phyloP scores from a whole-genome alignment of 768 basidiomycete species.

The Dioszegia crocea region DNA sequence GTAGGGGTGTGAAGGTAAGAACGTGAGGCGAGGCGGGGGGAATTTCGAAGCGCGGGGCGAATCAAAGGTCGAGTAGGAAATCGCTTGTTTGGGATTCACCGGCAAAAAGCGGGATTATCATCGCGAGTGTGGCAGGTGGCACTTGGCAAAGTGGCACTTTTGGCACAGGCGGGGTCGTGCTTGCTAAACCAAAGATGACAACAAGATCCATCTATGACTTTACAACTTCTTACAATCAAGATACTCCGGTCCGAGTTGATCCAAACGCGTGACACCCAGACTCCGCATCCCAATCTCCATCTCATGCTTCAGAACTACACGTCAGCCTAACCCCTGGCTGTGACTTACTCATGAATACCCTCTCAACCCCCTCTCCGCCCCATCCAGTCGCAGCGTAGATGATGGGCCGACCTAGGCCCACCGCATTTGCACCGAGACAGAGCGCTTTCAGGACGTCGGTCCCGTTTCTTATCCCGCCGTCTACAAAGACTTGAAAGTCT shows the following conservation, averaged over 20 bases:
- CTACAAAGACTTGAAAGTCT: slow-evolving; percentile 53
- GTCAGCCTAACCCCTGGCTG: not conserved
- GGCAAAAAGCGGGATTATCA: not conserved
- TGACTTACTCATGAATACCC: slow-evolving; percentile 33
- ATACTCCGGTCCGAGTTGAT: slow-evolving; percentile 68
- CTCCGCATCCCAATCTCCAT: slow-evolving; percentile 71
- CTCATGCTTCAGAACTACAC: slow-evolving; percentile 64
- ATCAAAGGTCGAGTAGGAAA: not conserved
- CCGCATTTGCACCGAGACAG: slow-evolving; percentile 68
- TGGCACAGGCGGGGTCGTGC: too few species aligned
- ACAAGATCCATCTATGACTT: too few species aligned
- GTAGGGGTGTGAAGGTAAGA: not conserved
- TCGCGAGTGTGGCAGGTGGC: not conserved
- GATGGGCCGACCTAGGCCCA: slow-evolving; percentile 80
- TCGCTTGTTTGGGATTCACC: not conserved
- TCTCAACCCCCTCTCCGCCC: slow-evolving; percentile 38
- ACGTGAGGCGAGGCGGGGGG: not conserved
- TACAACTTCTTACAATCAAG: slow-evolving; percentile 49
- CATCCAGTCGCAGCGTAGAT: slow-evolving; percentile 59
- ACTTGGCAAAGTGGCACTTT: not conserved
- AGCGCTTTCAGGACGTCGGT: slow-evolving; percentile 56
- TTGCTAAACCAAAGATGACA: too few species aligned
- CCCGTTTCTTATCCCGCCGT: slow-evolving; percentile 55
- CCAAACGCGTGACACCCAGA: slow-evolving; percentile 62
- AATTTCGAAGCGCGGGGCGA: not conserved